phyloP scores from a whole-genome alignment of 345 rosid genomes.

The Erucastrum elatum region DNA sequence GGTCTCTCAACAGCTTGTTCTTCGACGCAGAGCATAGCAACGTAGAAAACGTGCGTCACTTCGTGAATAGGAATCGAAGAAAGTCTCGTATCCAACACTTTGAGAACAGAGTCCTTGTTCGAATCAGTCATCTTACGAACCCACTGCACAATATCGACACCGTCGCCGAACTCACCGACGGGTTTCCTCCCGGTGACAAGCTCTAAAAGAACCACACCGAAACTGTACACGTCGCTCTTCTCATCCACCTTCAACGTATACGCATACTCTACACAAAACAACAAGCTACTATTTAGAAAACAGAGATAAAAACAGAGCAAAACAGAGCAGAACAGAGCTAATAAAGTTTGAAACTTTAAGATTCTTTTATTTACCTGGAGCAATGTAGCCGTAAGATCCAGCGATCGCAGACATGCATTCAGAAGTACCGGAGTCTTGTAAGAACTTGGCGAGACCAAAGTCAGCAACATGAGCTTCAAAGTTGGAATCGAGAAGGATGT shows the following conservation, averaged over 20 bases:
- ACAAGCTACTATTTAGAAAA: slow-evolving; percentile 6
- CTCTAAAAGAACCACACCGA: slow-evolving; percentile 87
- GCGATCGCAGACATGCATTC: slow-evolving; percentile 98
- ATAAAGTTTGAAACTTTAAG: background rate
- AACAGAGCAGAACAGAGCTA: slow-evolving; percentile 17
- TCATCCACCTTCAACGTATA: slow-evolving; percentile 96
- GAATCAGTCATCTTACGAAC: slow-evolving; percentile 86
- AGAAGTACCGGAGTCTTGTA: slow-evolving; percentile 89
- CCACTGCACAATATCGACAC: slow-evolving; percentile 98
- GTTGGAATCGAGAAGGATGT: slow-evolving; percentile 75
- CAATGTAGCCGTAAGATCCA: slow-evolving; percentile 94
- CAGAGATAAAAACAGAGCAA: slow-evolving; percentile 2
- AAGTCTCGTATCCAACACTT: slow-evolving; percentile 82
- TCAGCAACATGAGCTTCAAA: slow-evolving; percentile 96
- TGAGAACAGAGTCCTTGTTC: slow-evolving; percentile 73
- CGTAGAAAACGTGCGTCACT: slow-evolving; percentile 92
- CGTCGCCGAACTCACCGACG: slow-evolving; percentile 96
- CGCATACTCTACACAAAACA: slow-evolving; percentile 73
- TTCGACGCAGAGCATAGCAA: slow-evolving; percentile 94
- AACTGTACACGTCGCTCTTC: slow-evolving; percentile 98
- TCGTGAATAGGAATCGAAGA: slow-evolving; percentile 79
- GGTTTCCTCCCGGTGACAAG: slow-evolving; percentile 85
- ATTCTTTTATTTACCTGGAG: slow-evolving; percentile 60
- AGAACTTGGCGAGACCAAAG: slow-evolving; percentile 88
- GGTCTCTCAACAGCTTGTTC: slow-evolving; percentile 99